These are phyloP conservation scores for Fallopia convolvulus DNA, from an alignment of 148 eudicot genomes.

Conservation along the genomic window DNA sequence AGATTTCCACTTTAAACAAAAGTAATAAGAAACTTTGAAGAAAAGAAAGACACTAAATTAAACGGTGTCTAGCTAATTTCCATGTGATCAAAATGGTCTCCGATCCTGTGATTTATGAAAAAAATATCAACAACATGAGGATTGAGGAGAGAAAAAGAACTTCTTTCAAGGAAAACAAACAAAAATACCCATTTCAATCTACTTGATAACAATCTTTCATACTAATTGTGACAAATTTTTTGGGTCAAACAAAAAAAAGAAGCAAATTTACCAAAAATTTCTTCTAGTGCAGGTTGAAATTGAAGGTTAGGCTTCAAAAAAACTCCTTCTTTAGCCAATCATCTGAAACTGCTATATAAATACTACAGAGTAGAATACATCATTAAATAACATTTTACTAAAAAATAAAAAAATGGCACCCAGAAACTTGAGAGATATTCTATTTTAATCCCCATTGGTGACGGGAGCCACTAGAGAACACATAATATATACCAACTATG, in stretches of 20 bases:
- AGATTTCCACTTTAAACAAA: too few species aligned
- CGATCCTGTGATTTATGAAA: background rate
- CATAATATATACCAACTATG: background rate
- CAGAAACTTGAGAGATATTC: background rate
- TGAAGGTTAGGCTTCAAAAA: background rate
- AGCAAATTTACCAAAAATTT: background rate
- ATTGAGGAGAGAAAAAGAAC: background rate
- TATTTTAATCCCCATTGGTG: background rate
- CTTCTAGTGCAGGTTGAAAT: background rate
- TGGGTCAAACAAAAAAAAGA: background rate
- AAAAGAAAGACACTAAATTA: background rate
- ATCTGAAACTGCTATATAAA: background rate
- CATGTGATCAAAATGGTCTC: background rate
- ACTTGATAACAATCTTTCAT: background rate
- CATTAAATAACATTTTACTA: background rate
- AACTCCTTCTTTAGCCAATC: background rate
- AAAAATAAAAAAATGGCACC: background rate
- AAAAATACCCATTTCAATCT: too few species aligned
- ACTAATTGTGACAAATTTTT: background rate
- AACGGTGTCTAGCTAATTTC: background rate
- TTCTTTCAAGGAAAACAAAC: background rate
- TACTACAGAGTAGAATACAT: background rate
- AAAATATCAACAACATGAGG: background rate
- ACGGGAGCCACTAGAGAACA: background rate
- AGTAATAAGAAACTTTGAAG: background rate